These are phyloP conservation scores for Gaeumannomyces sp. DNA, from an alignment of 2,329 filamentous ascomycete genomes.

Conservation along the genomic window DNA sequence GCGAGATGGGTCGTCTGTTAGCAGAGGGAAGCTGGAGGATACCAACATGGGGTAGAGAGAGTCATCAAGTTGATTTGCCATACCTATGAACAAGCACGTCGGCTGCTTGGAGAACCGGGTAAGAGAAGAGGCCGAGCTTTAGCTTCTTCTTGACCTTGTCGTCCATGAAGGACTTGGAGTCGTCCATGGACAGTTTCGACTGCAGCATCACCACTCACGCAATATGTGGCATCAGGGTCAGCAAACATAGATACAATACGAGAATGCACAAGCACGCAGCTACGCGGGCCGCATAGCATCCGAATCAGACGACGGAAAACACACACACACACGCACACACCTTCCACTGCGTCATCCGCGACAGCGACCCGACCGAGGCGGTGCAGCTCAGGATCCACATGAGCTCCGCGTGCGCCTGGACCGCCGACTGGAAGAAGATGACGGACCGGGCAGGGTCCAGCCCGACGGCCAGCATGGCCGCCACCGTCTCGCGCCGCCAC, in stretches of 20 bases:
- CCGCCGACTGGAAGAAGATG: slow-evolving; percentile 78
- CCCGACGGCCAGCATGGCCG: slow-evolving; percentile 76
- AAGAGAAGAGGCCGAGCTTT: slow-evolving; percentile 89
- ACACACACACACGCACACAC: slow-evolving; percentile 39
- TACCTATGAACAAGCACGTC: slow-evolving; percentile 84
- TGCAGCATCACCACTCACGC: not conserved
- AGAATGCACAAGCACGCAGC: not conserved
- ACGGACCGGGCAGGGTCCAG: slow-evolving; percentile 69
- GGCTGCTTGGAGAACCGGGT: slow-evolving; percentile 90
- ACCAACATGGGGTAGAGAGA: too few relatives aligned
- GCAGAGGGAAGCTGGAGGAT: not conserved
- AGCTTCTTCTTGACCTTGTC: slow-evolving; percentile 52
- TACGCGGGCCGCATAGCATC: not conserved
- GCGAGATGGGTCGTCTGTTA: slow-evolving; percentile 9
- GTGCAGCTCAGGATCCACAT: slow-evolving; percentile 97
- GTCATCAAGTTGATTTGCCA: not conserved
- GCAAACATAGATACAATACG: too few relatives aligned
- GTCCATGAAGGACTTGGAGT: slow-evolving; percentile 53
- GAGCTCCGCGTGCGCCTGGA: slow-evolving; percentile 75
- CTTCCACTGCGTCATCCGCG: slow-evolving; percentile 99
- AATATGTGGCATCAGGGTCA: not conserved
- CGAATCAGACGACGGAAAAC: not conserved
- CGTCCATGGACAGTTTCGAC: slow-evolving; percentile 59
- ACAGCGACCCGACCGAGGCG: slow-evolving; percentile 87
- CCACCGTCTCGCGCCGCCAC: slow-evolving; percentile 69